Evolutionary conservation across 352 stramenopile genomes (phyloP).

Genomic region (Phytophthora pisi): DNA sequence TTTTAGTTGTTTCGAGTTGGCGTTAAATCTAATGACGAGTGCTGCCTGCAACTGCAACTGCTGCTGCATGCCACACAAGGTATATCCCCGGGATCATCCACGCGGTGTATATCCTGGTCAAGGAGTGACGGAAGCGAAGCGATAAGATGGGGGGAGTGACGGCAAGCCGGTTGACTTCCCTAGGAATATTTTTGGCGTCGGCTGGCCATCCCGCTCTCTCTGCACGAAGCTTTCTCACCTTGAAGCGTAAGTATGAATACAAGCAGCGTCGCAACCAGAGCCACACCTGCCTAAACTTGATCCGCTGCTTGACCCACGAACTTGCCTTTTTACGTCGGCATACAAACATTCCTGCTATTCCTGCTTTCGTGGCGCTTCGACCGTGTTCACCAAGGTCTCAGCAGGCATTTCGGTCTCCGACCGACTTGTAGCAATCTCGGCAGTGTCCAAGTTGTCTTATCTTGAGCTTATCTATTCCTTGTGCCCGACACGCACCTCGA

Average conservation of each 20-base stretch:
- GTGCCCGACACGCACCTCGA: background rate
- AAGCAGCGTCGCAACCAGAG: background rate
- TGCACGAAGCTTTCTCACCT: background rate
- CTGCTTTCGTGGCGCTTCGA: background rate
- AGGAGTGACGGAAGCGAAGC: constrained; percentile 32
- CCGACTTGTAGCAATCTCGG: no score
- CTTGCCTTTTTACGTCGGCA: background rate
- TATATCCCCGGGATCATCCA: background rate
- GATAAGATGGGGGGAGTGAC: background rate
- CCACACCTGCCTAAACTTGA: no score
- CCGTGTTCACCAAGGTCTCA: background rate
- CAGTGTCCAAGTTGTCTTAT: no score
- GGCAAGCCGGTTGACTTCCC: background rate
- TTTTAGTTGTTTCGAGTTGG: background rate
- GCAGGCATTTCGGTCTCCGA: no score
- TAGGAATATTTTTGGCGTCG: background rate
- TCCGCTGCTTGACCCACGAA: background rate
- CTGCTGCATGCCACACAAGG: background rate
- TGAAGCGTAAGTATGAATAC: background rate
- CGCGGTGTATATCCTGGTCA: constrained; percentile 41
- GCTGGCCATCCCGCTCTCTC: background rate
- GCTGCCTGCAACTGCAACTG: background rate
- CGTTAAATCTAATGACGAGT: background rate
- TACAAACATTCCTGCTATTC: background rate
- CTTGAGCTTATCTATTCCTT: no score